Evolutionary conservation across 202 grass and related monocot genomes (phyloP), one percentile per base, ranked within the genome.

Genomic region (Zoysia matrella): DNA sequence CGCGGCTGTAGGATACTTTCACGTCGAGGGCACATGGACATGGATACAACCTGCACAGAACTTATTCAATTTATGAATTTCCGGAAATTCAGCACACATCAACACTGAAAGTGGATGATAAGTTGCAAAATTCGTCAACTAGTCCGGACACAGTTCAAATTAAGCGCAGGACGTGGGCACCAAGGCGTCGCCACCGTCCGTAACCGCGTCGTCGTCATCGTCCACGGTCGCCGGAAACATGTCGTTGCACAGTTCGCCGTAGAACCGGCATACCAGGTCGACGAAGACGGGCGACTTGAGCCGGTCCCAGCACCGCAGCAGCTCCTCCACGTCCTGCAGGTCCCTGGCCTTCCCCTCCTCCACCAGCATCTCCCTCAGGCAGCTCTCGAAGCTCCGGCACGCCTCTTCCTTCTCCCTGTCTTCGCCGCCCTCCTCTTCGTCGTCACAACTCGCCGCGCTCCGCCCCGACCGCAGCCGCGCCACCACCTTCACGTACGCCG

Each of bases 261-360:
- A 97, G 74, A 92, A 97, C 68, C 81, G 76, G 72, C 88, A 89
- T 9, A 97, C 90, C 14, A 94, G 82, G 22, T 97, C 94, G 6
- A 94, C 74, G 51, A 97, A 97, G 14, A 91, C 82, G 4, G 94
- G 92, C 51, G 89, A 97, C 73, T 86, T 94, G 46, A 92, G 84
- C 40, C 75, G 82, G 18, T 94, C 86, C 94, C 94, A 97, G 40
- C 84, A 94, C 11, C 64, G 50, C n/a, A 97, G 82, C 13, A 97
- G 77, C 72, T 97, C 92, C 84, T 97, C 90, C 74, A 97, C 85
- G 78, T 94, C 94, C 83, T 85, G 85, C 80, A 89, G 73, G 60
- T 90, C 94, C 60, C 81, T 81, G 41, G 83, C 83, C 52, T 90
- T 92, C 72, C 81, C 88, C 73, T 89, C 94, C 74, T 91, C 90